A percentile compares a stretch with the other conserved stretches of the same genome.
Evolutionary conservation across 2,329 filamentous ascomycete species (phyloP).

Genomic region (Aspergillus unguis): DNA sequence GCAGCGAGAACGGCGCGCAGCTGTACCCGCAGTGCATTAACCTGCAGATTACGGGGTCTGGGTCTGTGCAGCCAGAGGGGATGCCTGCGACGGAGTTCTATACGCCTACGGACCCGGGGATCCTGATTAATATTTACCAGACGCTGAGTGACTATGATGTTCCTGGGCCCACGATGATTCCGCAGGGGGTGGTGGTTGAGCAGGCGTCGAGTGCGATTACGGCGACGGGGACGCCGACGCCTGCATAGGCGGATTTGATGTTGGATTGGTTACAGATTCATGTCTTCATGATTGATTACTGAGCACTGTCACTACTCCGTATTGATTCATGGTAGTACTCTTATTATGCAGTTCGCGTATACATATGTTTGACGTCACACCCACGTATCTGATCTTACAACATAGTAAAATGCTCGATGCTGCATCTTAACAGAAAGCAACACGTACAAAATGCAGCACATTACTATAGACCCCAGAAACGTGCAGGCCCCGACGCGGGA

Average conservation of each 20-base stretch:
- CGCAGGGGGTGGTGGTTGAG: conserved; percentile 9
- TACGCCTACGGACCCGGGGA: conserved; percentile 52
- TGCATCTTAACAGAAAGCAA: too few relatives aligned
- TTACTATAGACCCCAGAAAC: conserved; percentile 35
- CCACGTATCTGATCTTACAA: not conserved
- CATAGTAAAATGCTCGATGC: too few relatives aligned
- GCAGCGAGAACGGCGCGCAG: conserved; percentile 42
- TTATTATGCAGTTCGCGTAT: too few relatives aligned
- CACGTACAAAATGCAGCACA: not conserved
- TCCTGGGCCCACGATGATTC: conserved; percentile 16
- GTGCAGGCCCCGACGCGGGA: conserved; percentile 41
- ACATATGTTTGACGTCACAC: not conserved
- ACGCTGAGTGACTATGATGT: conserved; percentile 13
- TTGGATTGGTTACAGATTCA: not conserved
- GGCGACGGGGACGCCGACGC: conserved; percentile 9
- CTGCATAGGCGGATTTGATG: not conserved
- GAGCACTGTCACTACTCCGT: not conserved
- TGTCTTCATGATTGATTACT: not conserved
- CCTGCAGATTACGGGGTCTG: conserved; percentile 54
- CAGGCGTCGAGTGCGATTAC: conserved; percentile 16
- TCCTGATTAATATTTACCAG: conserved; percentile 55
- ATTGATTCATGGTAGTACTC: too few relatives aligned
- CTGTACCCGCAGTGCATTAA: conserved; percentile 57
- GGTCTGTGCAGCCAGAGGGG: conserved; percentile 44
- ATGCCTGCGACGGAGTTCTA: conserved; percentile 52